phyloP scores from a whole-genome alignment of 345 rosid species.

The Abelmoschus esculentus region DNA sequence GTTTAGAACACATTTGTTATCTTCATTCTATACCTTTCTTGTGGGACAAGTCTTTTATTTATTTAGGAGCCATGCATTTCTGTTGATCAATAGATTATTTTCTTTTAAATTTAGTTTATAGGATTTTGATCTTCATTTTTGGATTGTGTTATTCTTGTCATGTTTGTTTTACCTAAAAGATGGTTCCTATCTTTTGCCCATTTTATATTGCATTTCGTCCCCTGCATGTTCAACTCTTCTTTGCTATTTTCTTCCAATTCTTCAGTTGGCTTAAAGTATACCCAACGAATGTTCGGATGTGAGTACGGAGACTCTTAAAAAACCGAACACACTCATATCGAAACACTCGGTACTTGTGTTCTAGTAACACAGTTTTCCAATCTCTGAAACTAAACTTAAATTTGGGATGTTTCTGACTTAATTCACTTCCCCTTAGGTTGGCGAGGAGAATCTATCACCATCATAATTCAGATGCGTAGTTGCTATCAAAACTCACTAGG shows the following conservation, averaged over 20 bases:
- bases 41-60: neutral
- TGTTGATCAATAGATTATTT: neutral
- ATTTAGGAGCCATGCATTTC: neutral
- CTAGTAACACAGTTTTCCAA: neutral
- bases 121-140: neutral
- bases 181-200: neutral
- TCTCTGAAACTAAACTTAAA: neutral
- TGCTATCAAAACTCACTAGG: neutral
- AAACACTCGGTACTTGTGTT: neutral
- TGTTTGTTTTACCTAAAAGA: neutral
- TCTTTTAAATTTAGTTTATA: neutral
- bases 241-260: neutral
- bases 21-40: neutral
- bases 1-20: neutral
- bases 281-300: too few species aligned
- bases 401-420: neutral
- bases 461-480: neutral
- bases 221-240: neutral
- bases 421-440: neutral
- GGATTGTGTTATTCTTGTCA: neutral
- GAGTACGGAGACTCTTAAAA: too few species aligned
- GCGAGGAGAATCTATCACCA: neutral
- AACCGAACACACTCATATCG: neutral
- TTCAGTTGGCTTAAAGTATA: neutral
- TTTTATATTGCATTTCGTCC: neutral